These are phyloP conservation scores for Daedaleopsis nitida DNA, from an alignment of 768 basidiomycete species.

Conservation along the genomic window DNA sequence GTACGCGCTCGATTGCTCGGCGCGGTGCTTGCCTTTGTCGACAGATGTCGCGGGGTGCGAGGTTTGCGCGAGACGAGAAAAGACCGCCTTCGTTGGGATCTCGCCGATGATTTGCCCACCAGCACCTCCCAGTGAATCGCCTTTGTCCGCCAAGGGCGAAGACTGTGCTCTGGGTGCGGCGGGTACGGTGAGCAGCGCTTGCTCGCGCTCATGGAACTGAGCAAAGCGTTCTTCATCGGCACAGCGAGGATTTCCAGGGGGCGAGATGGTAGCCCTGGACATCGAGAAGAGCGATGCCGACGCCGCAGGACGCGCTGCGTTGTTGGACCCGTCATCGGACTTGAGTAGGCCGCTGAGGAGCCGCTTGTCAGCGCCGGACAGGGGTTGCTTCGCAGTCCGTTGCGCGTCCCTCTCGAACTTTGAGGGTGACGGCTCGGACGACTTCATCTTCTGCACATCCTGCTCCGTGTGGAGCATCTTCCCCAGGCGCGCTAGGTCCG, in stretches of 20 bases:
- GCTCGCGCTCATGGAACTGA: not conserved
- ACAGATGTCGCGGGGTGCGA: not conserved
- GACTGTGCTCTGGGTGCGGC: not conserved
- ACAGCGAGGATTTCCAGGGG: not conserved
- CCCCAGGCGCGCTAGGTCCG: conserved; percentile 8
- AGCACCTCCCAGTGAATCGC: not conserved
- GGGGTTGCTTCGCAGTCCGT: not conserved
- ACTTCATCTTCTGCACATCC: not conserved
- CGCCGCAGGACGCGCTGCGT: no score
- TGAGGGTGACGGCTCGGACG: not conserved
- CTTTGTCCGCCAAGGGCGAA: conserved; percentile 5
- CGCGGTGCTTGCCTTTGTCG: conserved; percentile 5
- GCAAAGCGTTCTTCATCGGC: not conserved
- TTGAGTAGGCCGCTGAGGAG: not conserved
- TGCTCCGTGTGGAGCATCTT: not conserved
- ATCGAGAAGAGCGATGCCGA: not conserved
- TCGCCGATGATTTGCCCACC: not conserved
- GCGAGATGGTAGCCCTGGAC: not conserved
- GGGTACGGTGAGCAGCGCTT: not conserved
- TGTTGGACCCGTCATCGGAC: not conserved
- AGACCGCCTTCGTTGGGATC: not conserved
- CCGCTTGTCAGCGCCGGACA: not conserved
- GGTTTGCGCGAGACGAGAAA: not conserved
- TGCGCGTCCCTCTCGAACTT: not conserved
- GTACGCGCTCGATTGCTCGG: not conserved